Percentiles rank a stretch among this genome's conserved stretches.
Evolutionary conservation across 306 rosid species (phyloP).

Genomic region (Canavalia ensiformis): DNA sequence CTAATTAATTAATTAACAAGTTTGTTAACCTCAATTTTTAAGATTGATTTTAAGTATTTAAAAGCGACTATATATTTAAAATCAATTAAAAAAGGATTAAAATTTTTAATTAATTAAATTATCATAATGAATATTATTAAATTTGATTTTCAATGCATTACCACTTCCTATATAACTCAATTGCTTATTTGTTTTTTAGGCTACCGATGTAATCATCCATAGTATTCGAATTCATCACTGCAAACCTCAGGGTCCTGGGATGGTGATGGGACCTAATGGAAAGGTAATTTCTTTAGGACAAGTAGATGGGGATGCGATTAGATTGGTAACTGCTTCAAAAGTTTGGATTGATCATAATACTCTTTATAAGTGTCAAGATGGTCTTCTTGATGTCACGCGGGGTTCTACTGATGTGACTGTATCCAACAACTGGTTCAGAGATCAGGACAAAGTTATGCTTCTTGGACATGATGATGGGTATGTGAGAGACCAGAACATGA

Average conservation of each 20-base stretch:
- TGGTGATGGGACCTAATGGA: conserved; percentile 51
- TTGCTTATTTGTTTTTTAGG: no score
- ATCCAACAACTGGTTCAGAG: conserved; percentile 53
- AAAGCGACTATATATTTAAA: no score
- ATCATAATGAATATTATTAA: no score
- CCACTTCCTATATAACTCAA: no score
- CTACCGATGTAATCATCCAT: conserved; percentile 44
- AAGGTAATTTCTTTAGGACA: conserved; percentile 47
- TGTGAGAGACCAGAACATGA: conserved; percentile 50
- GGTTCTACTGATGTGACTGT: conserved; percentile 54
- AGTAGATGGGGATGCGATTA: conserved; percentile 53
- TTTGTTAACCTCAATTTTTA: no score
- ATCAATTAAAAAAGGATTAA: no score
- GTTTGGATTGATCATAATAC: conserved; percentile 59
- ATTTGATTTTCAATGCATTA: no score
- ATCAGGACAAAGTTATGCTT: conserved; percentile 57
- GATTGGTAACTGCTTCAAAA: conserved; percentile 48
- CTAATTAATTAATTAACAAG: no score
- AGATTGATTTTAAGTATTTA: no score
- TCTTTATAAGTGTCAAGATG: conserved; percentile 47
- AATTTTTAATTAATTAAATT: no score
- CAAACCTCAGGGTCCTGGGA: conserved; percentile 45
- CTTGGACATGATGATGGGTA: conserved; percentile 57
- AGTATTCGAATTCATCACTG: conserved; percentile 47
- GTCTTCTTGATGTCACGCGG: conserved; percentile 50